These are phyloP conservation scores for Fusarium torreyae DNA, from an alignment of 2,329 filamentous ascomycete species.

Conservation along the genomic window DNA sequence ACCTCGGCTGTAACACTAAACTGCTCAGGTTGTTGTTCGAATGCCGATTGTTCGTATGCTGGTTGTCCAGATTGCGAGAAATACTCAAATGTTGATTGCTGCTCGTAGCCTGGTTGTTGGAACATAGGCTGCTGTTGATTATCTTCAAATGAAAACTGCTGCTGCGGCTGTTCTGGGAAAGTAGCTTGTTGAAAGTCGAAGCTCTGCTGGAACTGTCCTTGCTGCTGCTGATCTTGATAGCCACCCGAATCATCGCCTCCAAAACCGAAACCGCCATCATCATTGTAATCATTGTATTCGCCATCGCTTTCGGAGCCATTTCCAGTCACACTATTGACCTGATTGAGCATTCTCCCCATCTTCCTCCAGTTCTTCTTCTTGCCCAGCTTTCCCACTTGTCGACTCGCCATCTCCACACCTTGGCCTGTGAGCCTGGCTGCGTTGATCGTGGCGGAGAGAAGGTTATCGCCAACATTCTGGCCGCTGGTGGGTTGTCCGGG, in stretches of 20 bases:
- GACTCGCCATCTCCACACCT: constrained; percentile 37
- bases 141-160: constrained; percentile 4
- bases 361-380: constrained; percentile 49
- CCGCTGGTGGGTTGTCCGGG: constrained; percentile 18
- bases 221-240: constrained; percentile 24
- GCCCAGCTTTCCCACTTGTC: constrained; percentile 48
- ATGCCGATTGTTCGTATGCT: background rate
- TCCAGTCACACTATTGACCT: constrained; percentile 14
- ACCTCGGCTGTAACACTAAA: constrained; percentile 16
- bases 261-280: constrained; percentile 2
- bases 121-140: constrained; percentile 15
- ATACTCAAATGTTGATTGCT: constrained; percentile 30
- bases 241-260: constrained; percentile 1
- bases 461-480: constrained; percentile 23
- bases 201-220: constrained; percentile 31
- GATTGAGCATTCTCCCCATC: constrained; percentile 35
- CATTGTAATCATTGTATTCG: constrained; percentile 18
- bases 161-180: constrained; percentile 19
- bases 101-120: constrained; percentile 28
- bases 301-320: constrained; percentile 21
- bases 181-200: constrained; percentile 25
- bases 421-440: constrained; percentile 41
- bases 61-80: constrained; percentile 17
- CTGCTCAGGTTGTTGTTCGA: constrained; percentile 30
- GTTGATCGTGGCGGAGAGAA: constrained; percentile 41